Evolutionary conservation across 192 early-diverging fungal species (phyloP).

Genomic region (Borealophlyctis nickersoniae): DNA sequence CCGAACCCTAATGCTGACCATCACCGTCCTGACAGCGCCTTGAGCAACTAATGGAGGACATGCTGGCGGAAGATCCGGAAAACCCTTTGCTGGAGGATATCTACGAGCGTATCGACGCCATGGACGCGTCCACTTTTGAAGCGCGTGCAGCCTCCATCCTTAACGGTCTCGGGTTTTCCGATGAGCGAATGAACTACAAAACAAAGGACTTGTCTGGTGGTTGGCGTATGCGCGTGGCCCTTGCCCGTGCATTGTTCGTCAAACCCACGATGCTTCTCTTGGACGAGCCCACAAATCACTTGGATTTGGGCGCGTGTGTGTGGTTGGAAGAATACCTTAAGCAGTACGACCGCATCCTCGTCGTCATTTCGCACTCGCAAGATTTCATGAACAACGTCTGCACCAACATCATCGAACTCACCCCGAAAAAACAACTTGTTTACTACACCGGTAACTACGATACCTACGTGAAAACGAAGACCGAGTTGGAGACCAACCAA

Average conservation of each 20-base stretch:
- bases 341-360: conserved; percentile 77
- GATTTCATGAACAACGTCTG: conserved; percentile 94
- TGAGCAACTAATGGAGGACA: conserved; percentile 87
- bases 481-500: conserved; percentile 96
- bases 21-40: conserved; percentile 51
- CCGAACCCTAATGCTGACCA: background rate
- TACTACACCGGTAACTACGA: conserved; percentile 99
- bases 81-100: conserved; percentile 87
- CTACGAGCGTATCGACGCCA: conserved; percentile 91
- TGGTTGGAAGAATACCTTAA: conserved; percentile 80
- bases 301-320: conserved; percentile 88
- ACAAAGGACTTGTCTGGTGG: conserved; percentile 99
- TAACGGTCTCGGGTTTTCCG: conserved; percentile 90
- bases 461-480: conserved; percentile 90
- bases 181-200: conserved; percentile 81
- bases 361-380: conserved; percentile 90
- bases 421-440: conserved; percentile 79
- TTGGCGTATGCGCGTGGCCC: conserved; percentile 98
- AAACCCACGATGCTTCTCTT: conserved; percentile 70
- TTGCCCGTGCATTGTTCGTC: conserved; percentile 95
- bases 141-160: conserved; percentile 85
- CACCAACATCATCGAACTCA: conserved; percentile 94
- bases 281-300: conserved; percentile 73
- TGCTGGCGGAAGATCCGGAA: conserved; percentile 80
- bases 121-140: conserved; percentile 95